Evolutionary conservation across 2,329 filamentous ascomycete genomes (phyloP), one percentile per base, ranked within the genome.

Genomic region (Tolypocladium guangdongense): DNA sequence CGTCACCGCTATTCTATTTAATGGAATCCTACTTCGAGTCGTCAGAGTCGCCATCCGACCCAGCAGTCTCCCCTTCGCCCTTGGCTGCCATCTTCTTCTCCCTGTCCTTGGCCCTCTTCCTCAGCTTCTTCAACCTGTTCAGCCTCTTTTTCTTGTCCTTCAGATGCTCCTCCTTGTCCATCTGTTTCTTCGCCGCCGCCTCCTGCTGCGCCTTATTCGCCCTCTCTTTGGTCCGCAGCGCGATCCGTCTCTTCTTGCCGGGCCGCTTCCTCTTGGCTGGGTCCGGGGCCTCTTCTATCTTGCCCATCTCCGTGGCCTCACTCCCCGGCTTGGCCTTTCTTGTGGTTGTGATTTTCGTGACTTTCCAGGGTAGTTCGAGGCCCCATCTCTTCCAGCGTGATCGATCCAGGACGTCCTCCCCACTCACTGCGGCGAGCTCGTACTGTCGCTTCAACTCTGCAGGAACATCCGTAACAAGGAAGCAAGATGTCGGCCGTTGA

Each of bases 131-230:
- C 59, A 77, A 65, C 54, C 78, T 68, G 59, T 85, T 85, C 57
- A 82, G 63, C 58, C 80, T 72, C 68, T 82, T 82, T 70, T 82
- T 82, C 72, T 83, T 84, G 53, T 83, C 79, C 59, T 71, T 74
- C 33, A 82, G 58, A 49, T 77, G 74, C 58, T 81, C 75, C 61
- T 82, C 80, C 65, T 81, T 84, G 20, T 71, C 70, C 56, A 70
- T 57, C 49, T 68, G 59, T 52, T 71, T 67, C 58, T 69, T 72
- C 57, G 65, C 70, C 30, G 63, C 67, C 5, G 63, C 66, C 54
- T 72, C 63, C 33, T 71, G 70, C 54, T 64, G 70, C 57, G 74
- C 70, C 59, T 68, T 70, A 51, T 66, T 67, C 7, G 64, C 69
- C 61, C 73, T 74, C 33, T 70, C 69, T 55, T 70, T 73, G 53